Percentiles rank a stretch among this genome's conserved stretches.
Evolutionary conservation across 371 early-diverging fungal genomes (phyloP).

Genomic region (Mucor piriformis): DNA sequence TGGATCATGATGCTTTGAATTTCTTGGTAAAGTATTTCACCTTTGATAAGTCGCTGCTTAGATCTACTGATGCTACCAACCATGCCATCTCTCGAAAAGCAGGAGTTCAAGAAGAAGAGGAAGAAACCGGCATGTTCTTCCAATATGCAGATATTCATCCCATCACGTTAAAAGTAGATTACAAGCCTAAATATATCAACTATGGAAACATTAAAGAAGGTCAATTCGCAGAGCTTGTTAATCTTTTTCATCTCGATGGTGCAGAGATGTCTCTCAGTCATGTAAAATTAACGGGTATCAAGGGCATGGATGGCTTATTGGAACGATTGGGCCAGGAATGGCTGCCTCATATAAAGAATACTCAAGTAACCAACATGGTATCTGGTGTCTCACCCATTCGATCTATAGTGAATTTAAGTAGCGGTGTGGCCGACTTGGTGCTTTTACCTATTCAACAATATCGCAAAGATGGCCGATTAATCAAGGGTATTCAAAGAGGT

Average conservation of each 20-base stretch:
- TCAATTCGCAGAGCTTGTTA: constrained; percentile 86
- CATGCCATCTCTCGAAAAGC: constrained; percentile 11
- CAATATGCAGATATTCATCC: constrained; percentile 75
- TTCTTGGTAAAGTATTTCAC: constrained; percentile 85
- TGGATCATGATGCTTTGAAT: constrained; percentile 93
- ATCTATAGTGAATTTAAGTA: constrained; percentile 87
- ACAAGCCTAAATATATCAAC: constrained; percentile 93
- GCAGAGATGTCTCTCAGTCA: constrained; percentile 82
- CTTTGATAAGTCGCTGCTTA: constrained; percentile 42
- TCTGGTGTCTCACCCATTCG: constrained; percentile 91
- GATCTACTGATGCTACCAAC: constrained; percentile 35
- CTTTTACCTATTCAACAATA: constrained; percentile 94
- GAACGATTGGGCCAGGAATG: constrained; percentile 73
- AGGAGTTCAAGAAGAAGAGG: neutral
- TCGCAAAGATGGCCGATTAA: constrained; percentile 86
- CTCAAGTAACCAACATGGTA: constrained; percentile 87
- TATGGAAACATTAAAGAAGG: constrained; percentile 72
- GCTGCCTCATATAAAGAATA: constrained; percentile 88
- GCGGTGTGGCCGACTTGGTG: constrained; percentile 92
- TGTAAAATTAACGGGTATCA: constrained; percentile 77
- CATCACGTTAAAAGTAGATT: constrained; percentile 88
- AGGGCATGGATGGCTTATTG: constrained; percentile 62
- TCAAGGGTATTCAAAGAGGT: constrained; percentile 85
- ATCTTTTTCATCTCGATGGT: constrained; percentile 90
- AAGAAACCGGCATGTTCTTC: constrained; percentile 51